Percentiles rank a stretch among this genome's conserved stretches.
phyloP scores from a whole-genome alignment of 306 rosid genomes.

The Lathyrus sativus region DNA sequence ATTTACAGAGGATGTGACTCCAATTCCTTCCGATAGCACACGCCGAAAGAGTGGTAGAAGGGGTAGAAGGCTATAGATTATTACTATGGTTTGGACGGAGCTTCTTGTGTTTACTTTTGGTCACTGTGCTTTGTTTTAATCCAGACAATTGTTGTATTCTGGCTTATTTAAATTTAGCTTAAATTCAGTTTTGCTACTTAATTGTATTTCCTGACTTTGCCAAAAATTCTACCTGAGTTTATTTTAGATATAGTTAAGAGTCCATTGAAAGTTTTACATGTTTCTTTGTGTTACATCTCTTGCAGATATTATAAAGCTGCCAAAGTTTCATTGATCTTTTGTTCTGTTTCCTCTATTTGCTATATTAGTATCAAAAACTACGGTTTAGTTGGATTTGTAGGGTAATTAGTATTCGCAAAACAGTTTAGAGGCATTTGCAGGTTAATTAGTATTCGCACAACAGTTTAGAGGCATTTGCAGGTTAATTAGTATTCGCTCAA shows the following conservation, averaged over 20 bases:
- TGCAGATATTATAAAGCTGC: background rate
- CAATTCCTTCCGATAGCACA: constrained; percentile 79
- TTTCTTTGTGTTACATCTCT: background rate
- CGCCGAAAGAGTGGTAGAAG: constrained; percentile 90
- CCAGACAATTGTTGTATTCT: constrained; percentile 20
- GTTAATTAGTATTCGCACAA: no score
- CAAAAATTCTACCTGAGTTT: constrained; percentile 22
- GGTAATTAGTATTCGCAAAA: no score
- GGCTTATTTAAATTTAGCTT: constrained; percentile 28
- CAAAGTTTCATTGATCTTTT: no score
- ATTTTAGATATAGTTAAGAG: background rate
- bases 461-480: no score
- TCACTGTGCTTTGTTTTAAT: constrained; percentile 19
- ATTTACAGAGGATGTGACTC: constrained; percentile 83
- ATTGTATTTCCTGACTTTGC: constrained; percentile 32
- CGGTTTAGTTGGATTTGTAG: no score
- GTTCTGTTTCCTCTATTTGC: no score
- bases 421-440: no score
- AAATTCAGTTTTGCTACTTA: constrained; percentile 41
- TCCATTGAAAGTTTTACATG: background rate
- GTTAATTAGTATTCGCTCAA: no score
- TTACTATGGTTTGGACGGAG: constrained; percentile 22
- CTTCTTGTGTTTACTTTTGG: constrained; percentile 1
- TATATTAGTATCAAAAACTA: no score
- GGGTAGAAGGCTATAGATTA: constrained; percentile 71